These are phyloP conservation scores for Colletotrichum plurivorum DNA, from an alignment of 2,329 filamentous ascomycete genomes.

Conservation along the genomic window DNA sequence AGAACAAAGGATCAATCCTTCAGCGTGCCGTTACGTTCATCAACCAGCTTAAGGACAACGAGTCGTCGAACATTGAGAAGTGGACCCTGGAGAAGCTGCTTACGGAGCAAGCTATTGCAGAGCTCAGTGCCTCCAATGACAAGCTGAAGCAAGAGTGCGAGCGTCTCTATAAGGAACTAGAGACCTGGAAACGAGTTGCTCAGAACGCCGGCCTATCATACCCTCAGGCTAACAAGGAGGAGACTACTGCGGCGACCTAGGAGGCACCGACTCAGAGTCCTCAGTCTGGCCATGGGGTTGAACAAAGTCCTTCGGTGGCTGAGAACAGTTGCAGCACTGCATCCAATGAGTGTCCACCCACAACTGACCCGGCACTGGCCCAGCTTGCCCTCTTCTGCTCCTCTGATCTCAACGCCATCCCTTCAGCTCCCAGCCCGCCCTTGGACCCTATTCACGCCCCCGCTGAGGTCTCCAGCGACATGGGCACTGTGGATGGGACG, in stretches of 20 bases:
- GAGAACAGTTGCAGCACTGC: not conserved
- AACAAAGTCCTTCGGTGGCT: not conserved
- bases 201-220: conserved; percentile 70
- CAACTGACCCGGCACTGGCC: no score
- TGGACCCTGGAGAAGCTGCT: conserved; percentile 93
- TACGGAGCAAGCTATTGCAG: conserved; percentile 89
- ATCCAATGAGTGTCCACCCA: no score
- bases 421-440: not conserved
- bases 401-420: not conserved
- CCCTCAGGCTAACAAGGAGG: conserved; percentile 50
- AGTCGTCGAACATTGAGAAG: conserved; percentile 93
- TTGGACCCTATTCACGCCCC: not conserved
- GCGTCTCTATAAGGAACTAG: conserved; percentile 81
- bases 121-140: conserved; percentile 89
- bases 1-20: conserved; percentile 98
- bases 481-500: not conserved
- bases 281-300: not conserved
- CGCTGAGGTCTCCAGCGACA: no score
- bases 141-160: conserved; percentile 88
- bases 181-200: conserved; percentile 82
- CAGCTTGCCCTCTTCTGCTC: no score
- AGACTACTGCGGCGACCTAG: conserved; percentile 39
- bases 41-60: conserved; percentile 93
- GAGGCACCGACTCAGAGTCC: conserved; percentile 15
- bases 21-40: conserved; percentile 96